A percentile compares a stretch with the other conserved stretches of the same genome.
Conservation (phyloP, 2,329 filamentous ascomycete genomes). For the Colletotrichum lini region DNA sequence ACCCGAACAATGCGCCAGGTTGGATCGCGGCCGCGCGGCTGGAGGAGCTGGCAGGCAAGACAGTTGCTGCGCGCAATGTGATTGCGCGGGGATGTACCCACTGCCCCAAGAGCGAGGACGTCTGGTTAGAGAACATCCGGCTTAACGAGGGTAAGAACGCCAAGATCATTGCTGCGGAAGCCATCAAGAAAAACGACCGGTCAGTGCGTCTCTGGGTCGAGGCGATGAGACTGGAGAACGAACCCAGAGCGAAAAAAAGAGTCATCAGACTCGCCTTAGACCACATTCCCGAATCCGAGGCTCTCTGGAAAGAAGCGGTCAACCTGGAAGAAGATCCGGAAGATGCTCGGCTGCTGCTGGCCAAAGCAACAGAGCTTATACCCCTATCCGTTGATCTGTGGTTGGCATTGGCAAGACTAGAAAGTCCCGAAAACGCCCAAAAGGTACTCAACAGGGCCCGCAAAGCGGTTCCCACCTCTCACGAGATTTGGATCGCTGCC, state of each 20-base stretch:
- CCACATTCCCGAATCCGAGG: constrained; percentile 93
- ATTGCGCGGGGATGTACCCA: constrained; percentile 91
- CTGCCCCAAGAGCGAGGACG: constrained; percentile 94
- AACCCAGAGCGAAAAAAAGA: constrained; percentile 88
- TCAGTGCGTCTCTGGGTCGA: constrained; percentile 95
- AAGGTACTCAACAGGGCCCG: constrained; percentile 95
- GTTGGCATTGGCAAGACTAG: constrained; percentile 91
- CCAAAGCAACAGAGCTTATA: constrained; percentile 96
- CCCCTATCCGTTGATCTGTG: constrained; percentile 94
- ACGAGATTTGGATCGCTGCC: constrained; percentile 97
- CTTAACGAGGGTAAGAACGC: constrained; percentile 94
- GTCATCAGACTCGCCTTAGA: constrained; percentile 93
- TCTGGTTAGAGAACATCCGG: constrained; percentile 96
- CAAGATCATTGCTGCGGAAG: constrained; percentile 94
- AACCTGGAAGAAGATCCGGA: constrained; percentile 93
- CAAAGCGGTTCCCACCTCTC: constrained; percentile 91
- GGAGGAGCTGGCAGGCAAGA: constrained; percentile 93
- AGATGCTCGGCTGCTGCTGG: constrained; percentile 89
- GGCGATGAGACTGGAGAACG: constrained; percentile 91
- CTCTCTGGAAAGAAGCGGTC: constrained; percentile 98
- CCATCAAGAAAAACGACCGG: constrained; percentile 90
- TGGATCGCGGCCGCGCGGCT: constrained; percentile 96
- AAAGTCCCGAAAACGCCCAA: constrained; percentile 91
- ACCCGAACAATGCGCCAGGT: constrained; percentile 92
- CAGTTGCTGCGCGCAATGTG: constrained; percentile 88